Base-by-base conservation (phyloP, 192 early-diverging fungal genomes). In the Dispira simplex region DNA sequence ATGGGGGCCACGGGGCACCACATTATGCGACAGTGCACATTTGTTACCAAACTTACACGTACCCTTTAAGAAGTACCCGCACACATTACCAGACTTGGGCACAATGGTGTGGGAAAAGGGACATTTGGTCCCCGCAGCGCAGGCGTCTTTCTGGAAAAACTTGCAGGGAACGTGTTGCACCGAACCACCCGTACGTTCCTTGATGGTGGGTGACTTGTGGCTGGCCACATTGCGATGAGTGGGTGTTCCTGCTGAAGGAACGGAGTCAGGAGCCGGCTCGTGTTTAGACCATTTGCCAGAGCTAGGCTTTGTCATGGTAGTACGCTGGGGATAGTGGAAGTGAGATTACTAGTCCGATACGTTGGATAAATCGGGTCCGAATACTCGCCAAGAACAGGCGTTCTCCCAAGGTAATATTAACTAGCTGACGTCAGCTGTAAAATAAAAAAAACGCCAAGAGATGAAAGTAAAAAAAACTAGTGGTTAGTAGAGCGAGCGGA, bases 121-220 rank as follows among this genome's bases (percentile, higher is more conserved):
- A 21, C 64, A 65, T 20, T 44, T 57, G 44, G 13, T 20, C 9
- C 64, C 64, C 12, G 26, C 26, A 16, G 49, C 32, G 32, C 64
- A 65, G 32, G 27, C 23, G 11, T 51, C 64, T 54, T 56, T 46
- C 11, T 16, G 47, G 44, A 59, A 65, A 32, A 65, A 65, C 26
- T 65, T 65, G 26, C 64, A 65, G 2, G 64, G 64, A 16, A 65
- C 64, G 46, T 65, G 64, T 32, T 46, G 64, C 43, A 65, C 60
- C 8, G 54, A 56, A 26, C 54, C 54, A 25, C 54, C 54, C 20
- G 54, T 56, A 28, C 54, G 54, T 26, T 56, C 54, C 25, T 23
- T 56, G 48, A 51, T 51, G 48, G 9, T 9, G 21, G 48, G 48
- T 16, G 48, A 1, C 21, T 51, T 51, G 9, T 23, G 21, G 48